phyloP scores from a whole-genome alignment of 1,284 basidiomycete species.

The Exobasidium cylindrosporum region DNA sequence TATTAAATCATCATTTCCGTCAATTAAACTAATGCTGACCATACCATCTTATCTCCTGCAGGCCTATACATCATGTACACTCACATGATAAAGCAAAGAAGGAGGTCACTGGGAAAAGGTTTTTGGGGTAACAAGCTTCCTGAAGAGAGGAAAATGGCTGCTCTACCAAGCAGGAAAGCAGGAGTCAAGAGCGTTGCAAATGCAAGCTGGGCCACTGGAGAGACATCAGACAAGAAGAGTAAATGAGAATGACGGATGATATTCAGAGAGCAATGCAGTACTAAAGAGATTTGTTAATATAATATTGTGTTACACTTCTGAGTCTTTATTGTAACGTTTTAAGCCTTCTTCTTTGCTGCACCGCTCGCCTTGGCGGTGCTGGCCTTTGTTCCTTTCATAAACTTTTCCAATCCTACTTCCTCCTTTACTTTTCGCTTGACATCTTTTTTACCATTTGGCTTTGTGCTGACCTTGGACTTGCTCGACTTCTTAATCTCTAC shows the following conservation, averaged over 20 bases:
- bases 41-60: slow-evolving; percentile 59
- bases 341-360: slow-evolving; percentile 1
- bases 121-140: slow-evolving; percentile 43
- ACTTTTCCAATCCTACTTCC: slow-evolving; percentile 1
- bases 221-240: neutral
- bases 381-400: slow-evolving; percentile 10
- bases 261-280: neutral
- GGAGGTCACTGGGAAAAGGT: slow-evolving; percentile 67
- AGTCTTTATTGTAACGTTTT: neutral
- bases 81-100: slow-evolving; percentile 80
- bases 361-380: neutral
- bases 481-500: neutral
- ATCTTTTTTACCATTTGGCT: neutral
- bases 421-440: neutral
- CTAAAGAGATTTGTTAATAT: neutral
- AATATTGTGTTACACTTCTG: neutral
- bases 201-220: slow-evolving; percentile 2
- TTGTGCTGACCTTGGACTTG: neutral
- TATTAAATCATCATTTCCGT: neutral
- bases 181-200: neutral
- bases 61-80: slow-evolving; percentile 77
- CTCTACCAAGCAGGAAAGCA: neutral
- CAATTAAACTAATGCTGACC: neutral
- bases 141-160: slow-evolving; percentile 7
- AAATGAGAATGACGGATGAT: neutral